phyloP scores from a whole-genome alignment of 176 grass and related monocot genomes.

The Chrysopogon serrulatus region DNA sequence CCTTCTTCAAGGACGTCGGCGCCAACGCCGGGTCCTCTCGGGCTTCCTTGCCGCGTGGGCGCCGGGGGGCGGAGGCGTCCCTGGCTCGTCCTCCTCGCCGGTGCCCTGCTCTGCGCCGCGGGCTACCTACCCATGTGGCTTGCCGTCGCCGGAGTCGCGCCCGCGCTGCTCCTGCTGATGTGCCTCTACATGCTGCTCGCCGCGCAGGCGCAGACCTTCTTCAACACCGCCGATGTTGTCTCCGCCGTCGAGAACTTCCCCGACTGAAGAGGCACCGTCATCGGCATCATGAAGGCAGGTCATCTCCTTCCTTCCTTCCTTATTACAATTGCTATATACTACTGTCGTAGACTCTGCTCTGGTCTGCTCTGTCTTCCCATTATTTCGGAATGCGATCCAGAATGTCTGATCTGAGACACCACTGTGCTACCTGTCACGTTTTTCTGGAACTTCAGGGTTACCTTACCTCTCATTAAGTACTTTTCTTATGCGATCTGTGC shows the following conservation, averaged over 20 bases:
- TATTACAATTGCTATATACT: too few species aligned
- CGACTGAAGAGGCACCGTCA: constrained; percentile 70
- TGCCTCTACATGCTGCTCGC: constrained; percentile 87
- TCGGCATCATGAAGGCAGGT: constrained; percentile 93
- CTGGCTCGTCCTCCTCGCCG: constrained; percentile 60
- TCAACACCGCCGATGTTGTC: constrained; percentile 81
- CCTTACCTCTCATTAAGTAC: not conserved
- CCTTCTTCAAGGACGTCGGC: constrained; percentile 96
- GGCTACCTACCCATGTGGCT: constrained; percentile 89
- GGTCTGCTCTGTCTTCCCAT: not conserved
- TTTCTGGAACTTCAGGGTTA: too few species aligned
- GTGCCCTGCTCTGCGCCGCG: constrained; percentile 48
- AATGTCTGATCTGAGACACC: not conserved
- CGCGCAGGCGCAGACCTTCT: constrained; percentile 89
- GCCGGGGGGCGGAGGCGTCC: constrained; percentile 9
- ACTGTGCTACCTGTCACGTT: too few species aligned
- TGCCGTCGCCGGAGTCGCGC: constrained; percentile 45
- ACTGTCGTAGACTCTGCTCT: too few species aligned
- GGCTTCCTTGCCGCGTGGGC: constrained; percentile 65
- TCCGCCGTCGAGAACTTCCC: constrained; percentile 87
- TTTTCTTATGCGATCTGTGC: not conserved
- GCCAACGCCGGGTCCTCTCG: constrained; percentile 87
- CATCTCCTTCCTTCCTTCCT: fast-evolving
- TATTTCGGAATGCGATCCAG: not conserved
- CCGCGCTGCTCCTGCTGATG: constrained; percentile 40